Conservation (phyloP, 2,329 filamentous ascomycete genomes). For the Ascochyta fabae region DNA sequence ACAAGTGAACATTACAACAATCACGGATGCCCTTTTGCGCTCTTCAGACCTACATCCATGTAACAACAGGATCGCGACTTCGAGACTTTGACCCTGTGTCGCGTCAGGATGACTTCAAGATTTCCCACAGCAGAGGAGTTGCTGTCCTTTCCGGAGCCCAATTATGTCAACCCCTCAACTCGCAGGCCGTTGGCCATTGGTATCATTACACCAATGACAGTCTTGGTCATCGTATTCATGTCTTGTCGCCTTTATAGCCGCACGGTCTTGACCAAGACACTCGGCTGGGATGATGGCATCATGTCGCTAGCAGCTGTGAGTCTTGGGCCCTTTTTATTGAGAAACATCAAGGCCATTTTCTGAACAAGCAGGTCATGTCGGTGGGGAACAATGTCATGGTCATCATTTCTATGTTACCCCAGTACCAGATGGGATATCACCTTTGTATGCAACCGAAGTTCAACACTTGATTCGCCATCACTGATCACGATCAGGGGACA, state of each 20-base stretch:
- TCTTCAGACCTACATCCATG: slow-evolving; percentile 3
- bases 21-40: slow-evolving; percentile 5
- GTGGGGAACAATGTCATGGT: slow-evolving; percentile 37
- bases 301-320: slow-evolving; percentile 37
- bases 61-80: slow-evolving; percentile 7
- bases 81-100: slow-evolving; percentile 4
- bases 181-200: slow-evolving; percentile 31
- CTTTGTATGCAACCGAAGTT: slow-evolving; percentile 24
- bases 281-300: slow-evolving; percentile 40
- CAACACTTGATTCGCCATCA: neutral
- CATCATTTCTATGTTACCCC: slow-evolving; percentile 31
- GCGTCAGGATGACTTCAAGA: slow-evolving; percentile 31
- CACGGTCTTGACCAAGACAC: slow-evolving; percentile 29
- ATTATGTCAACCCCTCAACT: slow-evolving; percentile 39
- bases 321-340: neutral
- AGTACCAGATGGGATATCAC: slow-evolving; percentile 40
- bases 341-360: neutral
- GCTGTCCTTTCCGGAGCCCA: slow-evolving; percentile 35
- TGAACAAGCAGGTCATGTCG: slow-evolving; percentile 19
- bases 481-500: slow-evolving; percentile 28
- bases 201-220: slow-evolving; percentile 31
- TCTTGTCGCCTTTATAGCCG: slow-evolving; percentile 36
- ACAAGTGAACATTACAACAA: neutral
- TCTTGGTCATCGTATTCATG: slow-evolving; percentile 24
- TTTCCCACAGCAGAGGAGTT: slow-evolving; percentile 35